Base-by-base conservation (phyloP, 2,329 filamentous ascomycete species). In the Penicillium oxalicum region DNA sequence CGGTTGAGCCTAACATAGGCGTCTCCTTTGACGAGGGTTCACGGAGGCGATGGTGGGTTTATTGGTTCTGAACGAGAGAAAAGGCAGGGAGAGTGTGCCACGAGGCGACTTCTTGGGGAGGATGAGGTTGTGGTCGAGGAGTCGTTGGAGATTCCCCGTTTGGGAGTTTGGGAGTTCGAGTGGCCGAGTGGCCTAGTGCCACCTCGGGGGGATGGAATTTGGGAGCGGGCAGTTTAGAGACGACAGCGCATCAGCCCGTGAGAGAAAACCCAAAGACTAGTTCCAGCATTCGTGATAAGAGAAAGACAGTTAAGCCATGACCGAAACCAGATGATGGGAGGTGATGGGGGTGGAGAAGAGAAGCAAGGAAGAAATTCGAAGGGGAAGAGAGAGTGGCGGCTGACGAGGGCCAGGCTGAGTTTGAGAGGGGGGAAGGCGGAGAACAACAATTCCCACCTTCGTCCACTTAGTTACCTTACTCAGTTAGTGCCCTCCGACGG, bases 371-470 rank as follows among this genome's bases (percentile, higher is more conserved):
- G 47, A 27, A 32, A 4, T 52, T 44, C 45, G 47, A 54, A 49
- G 52, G 42, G 50, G 49, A 55, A 50, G 49, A 58, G 45, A 54
- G 49, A 53, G 57, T 61, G 58, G 58, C 58, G 61, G 61, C 61
- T 64, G 62, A 64, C 61, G 60, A 63, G 61, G 61, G 56, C 45
- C 33, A 37, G 58, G 57, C 56, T 61, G 59, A 42, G 40, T 42
- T 42, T 32, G 29, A 32, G 29, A 32, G 28, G 40, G 40, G 28
- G 40, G 11, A 32, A 57, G 60, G 55, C 53, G 57, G 55, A 60
- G 57, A 60, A 60, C 58, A 58, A 60, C 58, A 60, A 58, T 57
- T 57, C 18, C 18, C 50, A 51, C 56, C 52, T 50, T 53, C 48
- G 42, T 48, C 42, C 45, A 46, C 45, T 26, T 18, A 18, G 18